Percentiles rank a stretch among this genome's conserved stretches.
These are phyloP conservation scores for Ziziphus jujuba DNA, from an alignment of 306 rosid species.

Conservation along the genomic window DNA sequence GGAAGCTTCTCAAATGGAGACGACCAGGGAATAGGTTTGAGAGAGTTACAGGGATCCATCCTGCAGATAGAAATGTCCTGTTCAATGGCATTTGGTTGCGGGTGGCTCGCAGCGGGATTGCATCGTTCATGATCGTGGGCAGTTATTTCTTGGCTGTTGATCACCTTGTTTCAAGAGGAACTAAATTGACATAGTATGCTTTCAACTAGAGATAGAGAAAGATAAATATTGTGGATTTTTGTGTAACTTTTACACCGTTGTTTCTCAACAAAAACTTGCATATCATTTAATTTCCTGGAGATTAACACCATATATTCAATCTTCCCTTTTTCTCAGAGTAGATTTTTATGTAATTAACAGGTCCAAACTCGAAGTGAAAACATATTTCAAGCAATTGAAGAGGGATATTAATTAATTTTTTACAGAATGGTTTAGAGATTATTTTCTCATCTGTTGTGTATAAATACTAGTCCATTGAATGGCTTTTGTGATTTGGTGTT, in stretches of 20 bases:
- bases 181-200: constrained; percentile 8
- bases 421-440: too few relatives aligned
- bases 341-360: too few relatives aligned
- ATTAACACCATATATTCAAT: too few relatives aligned
- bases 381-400: too few relatives aligned
- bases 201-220: neutral
- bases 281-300: neutral
- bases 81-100: constrained; percentile 65
- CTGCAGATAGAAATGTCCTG: constrained; percentile 68
- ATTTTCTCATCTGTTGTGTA: too few relatives aligned
- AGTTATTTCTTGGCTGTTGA: constrained; percentile 66
- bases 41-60: constrained; percentile 74
- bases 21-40: constrained; percentile 68
- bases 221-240: neutral
- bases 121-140: constrained; percentile 68
- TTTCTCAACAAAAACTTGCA: neutral
- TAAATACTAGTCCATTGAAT: too few relatives aligned
- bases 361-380: too few relatives aligned
- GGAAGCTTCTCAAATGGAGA: constrained; percentile 72
- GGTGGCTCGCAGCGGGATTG: constrained; percentile 74
- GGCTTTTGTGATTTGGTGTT: too few relatives aligned
- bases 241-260: too few relatives aligned
- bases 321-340: too few relatives aligned
- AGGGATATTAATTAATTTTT: too few relatives aligned
- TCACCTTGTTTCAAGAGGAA: constrained; percentile 36